Base-by-base conservation (phyloP, 208 protist genomes). In the Leishmania braziliensis region DNA sequence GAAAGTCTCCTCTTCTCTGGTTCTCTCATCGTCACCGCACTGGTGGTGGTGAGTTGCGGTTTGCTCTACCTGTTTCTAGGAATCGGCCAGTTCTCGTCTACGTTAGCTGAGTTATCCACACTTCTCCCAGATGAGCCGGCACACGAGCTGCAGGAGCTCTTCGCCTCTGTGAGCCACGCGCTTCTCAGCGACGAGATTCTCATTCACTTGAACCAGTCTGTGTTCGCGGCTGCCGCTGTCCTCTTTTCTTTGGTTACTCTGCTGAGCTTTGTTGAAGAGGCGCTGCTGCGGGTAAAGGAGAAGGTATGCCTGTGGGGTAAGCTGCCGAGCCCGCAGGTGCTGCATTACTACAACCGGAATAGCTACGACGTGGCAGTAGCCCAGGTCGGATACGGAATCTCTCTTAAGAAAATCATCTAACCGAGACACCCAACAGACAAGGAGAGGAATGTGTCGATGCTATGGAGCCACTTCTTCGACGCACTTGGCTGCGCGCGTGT, bases 281-380 rank as follows among this genome's bases (percentile, higher is more conserved):
- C 79, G 8, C 75, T 95, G 20, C 68, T 88, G 10, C 62, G 56
- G 20, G 70, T 91, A 14, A 89, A 85, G 46, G 80, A 92, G 33
- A 70, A 72, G 36, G 39, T 95, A 58, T 81, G 89, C 23, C 36
- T 74, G 50, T 86, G 87, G 71, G 87, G 87, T 6, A 89, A 89
- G 62, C 81, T 91, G 48, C 93, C 93, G 12, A 79, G 84, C 20
- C 48, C 81, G 10, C 82, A 92, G 50, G 85, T 94, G 54, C 73
- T 96, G 26, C 78, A 88, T 33, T 84, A 92, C 79, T 90, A 93
- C 84, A 96, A 96, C 78, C 48, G 63, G 53, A 90, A 91, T 65
- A 90, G 79, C 74, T 95, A 95, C 84, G 86, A 90, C 23, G 77
- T 66, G 23, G 88, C 87, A 18, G 8, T 88, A 20, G 89, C 80